Evolutionary conservation across 2,329 filamentous ascomycete species (phyloP), one percentile per base, ranked within the genome.

Genomic region (Dothideomycetes sp.): DNA sequence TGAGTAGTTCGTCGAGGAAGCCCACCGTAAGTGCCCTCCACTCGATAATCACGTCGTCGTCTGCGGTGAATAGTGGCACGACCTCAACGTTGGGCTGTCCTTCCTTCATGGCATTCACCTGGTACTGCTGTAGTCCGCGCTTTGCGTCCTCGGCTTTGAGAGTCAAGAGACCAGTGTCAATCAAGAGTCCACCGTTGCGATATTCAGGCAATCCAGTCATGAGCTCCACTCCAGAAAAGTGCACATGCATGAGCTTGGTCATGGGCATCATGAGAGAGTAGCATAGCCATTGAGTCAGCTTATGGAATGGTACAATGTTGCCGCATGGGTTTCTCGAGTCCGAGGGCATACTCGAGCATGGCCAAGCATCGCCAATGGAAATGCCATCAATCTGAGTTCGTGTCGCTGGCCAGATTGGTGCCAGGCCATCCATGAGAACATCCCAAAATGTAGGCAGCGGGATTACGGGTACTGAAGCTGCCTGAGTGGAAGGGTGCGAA

Each of bases 201-300:
- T 95, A 95, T 57, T 95, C 88, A 0, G 88, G 87, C 3, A 95
- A 68, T 16, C 86, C 88, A 1, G 88, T 95, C 48, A 94, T 70
- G 5, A 93, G 71, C 77, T 93, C 84, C 2, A 77, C 76, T 32
- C 86, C 85, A 3, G 81, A 78, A 58, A 91, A 91, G 48, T 86
- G 77, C 43, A 93, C 79, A 42, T 81, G 75, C 51, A 94, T 77
- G 16, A 94, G 62, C 48, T 78, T 83, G 41, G 80, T 76, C 81
- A 94, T 93, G 0, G 87, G 87, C 17, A 87, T 81, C 84, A 93
- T 93, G 41, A 95, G 73, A 2, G 86, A 94, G 63, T 94, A 94
- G 36, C 83, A 85, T 41, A 95, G 79, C 88, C 88, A 95, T 60
- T 94, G 87, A 0, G 87, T 93, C 27, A 94, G 73, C 63, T 94